Evolutionary conservation across 2,329 filamentous ascomycete genomes (phyloP), one percentile per base, ranked within the genome.

Genomic region (Penicillium olsonii): DNA sequence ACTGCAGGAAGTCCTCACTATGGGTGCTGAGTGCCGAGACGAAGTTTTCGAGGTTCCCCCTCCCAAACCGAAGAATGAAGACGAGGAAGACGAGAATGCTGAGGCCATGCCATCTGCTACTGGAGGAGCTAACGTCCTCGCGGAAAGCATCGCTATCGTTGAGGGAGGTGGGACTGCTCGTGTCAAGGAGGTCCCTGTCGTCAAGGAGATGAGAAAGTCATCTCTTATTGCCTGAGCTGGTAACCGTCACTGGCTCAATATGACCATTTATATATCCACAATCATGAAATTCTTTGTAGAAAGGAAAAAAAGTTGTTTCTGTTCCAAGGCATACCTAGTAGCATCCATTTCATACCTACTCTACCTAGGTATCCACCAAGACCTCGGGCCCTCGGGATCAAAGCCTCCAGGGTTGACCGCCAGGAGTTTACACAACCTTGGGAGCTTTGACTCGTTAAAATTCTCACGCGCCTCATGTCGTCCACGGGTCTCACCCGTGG

Each of bases 1-100:
- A 20, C 84, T 92, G 74, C 78, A 74, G 5, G 90, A 94, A 55
- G 86, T 97, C 0, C 74, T 90, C 9, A 84, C 82, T 37, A 80
- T 84, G 54, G 95, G 90, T 67, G 73, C 72, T 55, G 77, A 74
- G 7, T 87, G 87, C 37, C 77, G 91, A 14, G 76, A 72, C 9
- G 87, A 95, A 61, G 87, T 95, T 0, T 95, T 88, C 66, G 76
- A 75, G 45, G 59, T 65, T 3, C 45, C 48, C 31, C 29, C 33
- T 6, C 31, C 39, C 9, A 53, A 44, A 33, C 24, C 22, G 8
- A 43, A 50, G 4, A 56, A 51, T 4, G 57, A 63, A 18, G 54
- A 55, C 3, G 60, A 60, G 35, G 55, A 50, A 12, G 54, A 56
- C 37, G 53, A 56, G 7, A 64, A 54, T 15, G 61, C 59, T 26